Conservation (phyloP, 1,284 basidiomycete genomes). For the Phlebopus sp. region DNA sequence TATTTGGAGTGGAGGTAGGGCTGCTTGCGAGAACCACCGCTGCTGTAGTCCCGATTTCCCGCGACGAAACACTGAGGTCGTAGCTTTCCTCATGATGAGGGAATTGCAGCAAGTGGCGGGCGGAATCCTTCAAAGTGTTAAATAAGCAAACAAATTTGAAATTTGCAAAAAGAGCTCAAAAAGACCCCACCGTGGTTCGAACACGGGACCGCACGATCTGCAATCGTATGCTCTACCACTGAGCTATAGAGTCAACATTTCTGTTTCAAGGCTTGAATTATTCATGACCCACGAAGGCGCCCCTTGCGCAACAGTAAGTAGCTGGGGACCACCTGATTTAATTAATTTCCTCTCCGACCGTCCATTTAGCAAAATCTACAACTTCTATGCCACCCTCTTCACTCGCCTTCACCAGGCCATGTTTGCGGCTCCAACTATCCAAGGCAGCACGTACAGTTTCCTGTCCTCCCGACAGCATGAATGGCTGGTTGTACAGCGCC, state of each 20-base stretch:
- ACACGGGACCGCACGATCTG: constrained; percentile 36
- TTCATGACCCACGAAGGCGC: neutral
- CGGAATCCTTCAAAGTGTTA: no score
- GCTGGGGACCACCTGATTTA: no score
- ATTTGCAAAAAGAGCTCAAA: constrained; percentile 1
- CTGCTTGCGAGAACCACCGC: constrained; percentile 23
- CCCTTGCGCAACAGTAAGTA: no score
- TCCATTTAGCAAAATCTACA: constrained; percentile 66
- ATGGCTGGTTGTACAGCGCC: constrained; percentile 77
- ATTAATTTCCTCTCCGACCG: constrained; percentile 47
- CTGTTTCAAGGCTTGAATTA: no score
- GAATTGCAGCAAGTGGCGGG: constrained; percentile 28
- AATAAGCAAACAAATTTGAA: neutral
- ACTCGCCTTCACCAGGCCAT: constrained; percentile 43
- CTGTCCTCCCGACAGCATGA: constrained; percentile 68
- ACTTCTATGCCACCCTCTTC: constrained; percentile 52
- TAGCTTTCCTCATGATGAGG: constrained; percentile 27
- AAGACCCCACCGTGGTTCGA: constrained; percentile 31
- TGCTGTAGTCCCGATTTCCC: constrained; percentile 18
- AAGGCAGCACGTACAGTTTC: constrained; percentile 64
- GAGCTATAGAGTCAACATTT: constrained; percentile 32
- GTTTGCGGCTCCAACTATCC: constrained; percentile 61
- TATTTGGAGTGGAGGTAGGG: constrained; percentile 46
- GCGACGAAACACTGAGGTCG: constrained; percentile 22
- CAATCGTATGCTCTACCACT: constrained; percentile 38